A percentile compares a stretch with the other conserved stretches of the same genome.
phyloP scores from a whole-genome alignment of 2,329 filamentous ascomycete species.

The Penicillium oxalicum region DNA sequence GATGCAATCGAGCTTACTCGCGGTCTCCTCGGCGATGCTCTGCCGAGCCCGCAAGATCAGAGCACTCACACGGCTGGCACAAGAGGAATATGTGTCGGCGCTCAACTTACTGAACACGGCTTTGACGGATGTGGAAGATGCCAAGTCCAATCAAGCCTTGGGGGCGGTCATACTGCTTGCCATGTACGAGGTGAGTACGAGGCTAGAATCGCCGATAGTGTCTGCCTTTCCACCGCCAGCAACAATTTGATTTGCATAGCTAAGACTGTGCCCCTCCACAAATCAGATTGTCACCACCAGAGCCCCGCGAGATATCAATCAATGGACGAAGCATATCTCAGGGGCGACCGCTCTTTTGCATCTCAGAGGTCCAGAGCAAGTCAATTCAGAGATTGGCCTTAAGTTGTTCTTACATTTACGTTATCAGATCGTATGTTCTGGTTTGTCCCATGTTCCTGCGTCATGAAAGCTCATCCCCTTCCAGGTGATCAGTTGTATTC shows the following conservation, averaged over 20 bases:
- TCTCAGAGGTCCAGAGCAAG: slow-evolving; percentile 33
- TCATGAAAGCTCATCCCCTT: no score
- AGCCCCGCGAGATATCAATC: slow-evolving; percentile 43
- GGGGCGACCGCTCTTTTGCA: slow-evolving; percentile 56
- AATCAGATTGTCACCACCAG: slow-evolving; percentile 36
- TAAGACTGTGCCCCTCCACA: not conserved
- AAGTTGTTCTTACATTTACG: slow-evolving; percentile 51
- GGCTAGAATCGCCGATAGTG: not conserved
- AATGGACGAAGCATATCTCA: slow-evolving; percentile 54
- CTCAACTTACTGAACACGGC: slow-evolving; percentile 41
- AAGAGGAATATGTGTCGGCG: slow-evolving; percentile 50
- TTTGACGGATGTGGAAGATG: slow-evolving; percentile 29
- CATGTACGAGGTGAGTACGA: slow-evolving; percentile 52
- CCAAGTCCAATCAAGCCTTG: slow-evolving; percentile 41
- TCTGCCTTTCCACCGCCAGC: not conserved
- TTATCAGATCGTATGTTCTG: slow-evolving; percentile 49
- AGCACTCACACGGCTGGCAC: slow-evolving; percentile 44
- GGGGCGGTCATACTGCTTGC: slow-evolving; percentile 54
- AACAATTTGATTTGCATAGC: not conserved
- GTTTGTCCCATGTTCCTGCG: no score
- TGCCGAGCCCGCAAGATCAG: slow-evolving; percentile 49
- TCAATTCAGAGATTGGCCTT: slow-evolving; percentile 43
- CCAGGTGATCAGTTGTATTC: slow-evolving; percentile 35
- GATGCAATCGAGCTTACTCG: slow-evolving; percentile 47
- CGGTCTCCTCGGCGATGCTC: slow-evolving; percentile 54